Percentiles rank a stretch among this genome's conserved stretches.
Evolutionary conservation across 108 stramenopile species (phyloP).

Genomic region (Discostella stelligeroides): DNA sequence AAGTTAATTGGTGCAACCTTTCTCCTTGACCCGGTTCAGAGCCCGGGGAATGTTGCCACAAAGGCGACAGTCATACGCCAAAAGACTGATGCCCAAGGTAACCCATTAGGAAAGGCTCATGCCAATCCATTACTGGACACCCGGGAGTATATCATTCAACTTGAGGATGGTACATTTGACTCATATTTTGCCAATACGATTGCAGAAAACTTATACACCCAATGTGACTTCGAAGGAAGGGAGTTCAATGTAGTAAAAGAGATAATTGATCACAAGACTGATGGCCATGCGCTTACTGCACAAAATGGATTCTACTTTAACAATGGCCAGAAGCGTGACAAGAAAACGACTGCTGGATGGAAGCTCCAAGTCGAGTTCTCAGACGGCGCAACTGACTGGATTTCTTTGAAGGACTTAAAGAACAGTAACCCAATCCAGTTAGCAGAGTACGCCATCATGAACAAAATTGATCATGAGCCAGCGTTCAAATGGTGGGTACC

Average conservation of each 20-base stretch:
- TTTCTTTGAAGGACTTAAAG: slow-evolving; percentile 27
- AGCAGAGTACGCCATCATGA: slow-evolving; percentile 34
- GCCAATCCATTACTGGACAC: slow-evolving; percentile 51
- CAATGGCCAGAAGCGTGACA: not conserved
- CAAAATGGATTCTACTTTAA: not conserved
- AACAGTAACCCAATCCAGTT: slow-evolving; percentile 38
- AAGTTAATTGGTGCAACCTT: too few species aligned
- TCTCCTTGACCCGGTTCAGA: too few species aligned
- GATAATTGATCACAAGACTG: not conserved
- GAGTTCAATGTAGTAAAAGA: not conserved
- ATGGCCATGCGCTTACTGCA: not conserved
- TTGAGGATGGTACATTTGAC: slow-evolving; percentile 41
- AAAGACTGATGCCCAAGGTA: not conserved
- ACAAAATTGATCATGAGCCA: slow-evolving; percentile 33
- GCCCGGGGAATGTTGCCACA: too few species aligned
- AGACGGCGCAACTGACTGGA: slow-evolving; percentile 13
- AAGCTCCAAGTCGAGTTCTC: not conserved
- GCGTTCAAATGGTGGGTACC: slow-evolving; percentile 63
- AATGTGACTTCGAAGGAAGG: slow-evolving; percentile 47
- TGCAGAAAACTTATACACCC: slow-evolving; percentile 49
- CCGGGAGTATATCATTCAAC: slow-evolving; percentile 32
- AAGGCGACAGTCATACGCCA: slow-evolving; percentile 3
- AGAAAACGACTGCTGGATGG: not conserved
- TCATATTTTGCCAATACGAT: slow-evolving; percentile 51
- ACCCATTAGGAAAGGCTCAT: slow-evolving; percentile 26